These are phyloP conservation scores for Mycena vitilis DNA, from an alignment of 768 basidiomycete species.

Conservation along the genomic window DNA sequence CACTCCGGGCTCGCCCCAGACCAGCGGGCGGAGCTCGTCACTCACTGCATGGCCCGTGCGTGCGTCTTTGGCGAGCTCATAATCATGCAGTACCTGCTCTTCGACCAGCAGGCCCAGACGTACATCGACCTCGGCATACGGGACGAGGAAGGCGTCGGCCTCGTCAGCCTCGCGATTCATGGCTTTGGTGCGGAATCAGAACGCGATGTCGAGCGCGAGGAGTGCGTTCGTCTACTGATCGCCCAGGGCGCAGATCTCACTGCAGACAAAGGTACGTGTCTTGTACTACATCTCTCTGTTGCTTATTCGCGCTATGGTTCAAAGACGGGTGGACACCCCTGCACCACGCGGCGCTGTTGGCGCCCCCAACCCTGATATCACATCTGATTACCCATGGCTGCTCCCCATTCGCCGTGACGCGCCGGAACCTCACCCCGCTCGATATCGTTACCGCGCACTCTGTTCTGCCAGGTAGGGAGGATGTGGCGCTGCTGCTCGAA, in stretches of 20 bases:
- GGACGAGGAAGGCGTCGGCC: slow-evolving; percentile 89
- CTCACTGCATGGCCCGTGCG: slow-evolving; percentile 80
- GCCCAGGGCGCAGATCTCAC: slow-evolving; percentile 80
- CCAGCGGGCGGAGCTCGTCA: slow-evolving; percentile 77
- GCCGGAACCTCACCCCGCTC: slow-evolving; percentile 83
- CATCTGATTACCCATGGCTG: slow-evolving; percentile 94
- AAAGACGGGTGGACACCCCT: slow-evolving; percentile 95
- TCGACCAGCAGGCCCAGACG: slow-evolving; percentile 72
- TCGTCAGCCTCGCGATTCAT: slow-evolving; percentile 82
- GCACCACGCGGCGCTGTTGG: slow-evolving; percentile 89
- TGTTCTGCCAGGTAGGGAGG: slow-evolving; percentile 82
- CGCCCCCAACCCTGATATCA: slow-evolving; percentile 91
- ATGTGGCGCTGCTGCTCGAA: slow-evolving; percentile 87
- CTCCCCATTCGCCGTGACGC: slow-evolving; percentile 82
- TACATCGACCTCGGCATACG: slow-evolving; percentile 74
- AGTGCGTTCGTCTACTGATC: slow-evolving; percentile 84
- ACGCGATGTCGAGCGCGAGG: slow-evolving; percentile 90
- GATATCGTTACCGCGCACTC: slow-evolving; percentile 92
- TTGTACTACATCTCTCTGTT: not conserved
- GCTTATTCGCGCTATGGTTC: slow-evolving; percentile 24
- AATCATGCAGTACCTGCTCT: slow-evolving; percentile 77
- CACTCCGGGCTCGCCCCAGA: slow-evolving; percentile 74
- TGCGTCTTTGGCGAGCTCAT: slow-evolving; percentile 83
- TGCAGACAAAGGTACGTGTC: slow-evolving; percentile 72
- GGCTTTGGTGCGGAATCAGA: slow-evolving; percentile 87